These are phyloP conservation scores for Entomortierella chlamydospora DNA, from an alignment of 192 early-diverging fungal genomes.

Conservation along the genomic window DNA sequence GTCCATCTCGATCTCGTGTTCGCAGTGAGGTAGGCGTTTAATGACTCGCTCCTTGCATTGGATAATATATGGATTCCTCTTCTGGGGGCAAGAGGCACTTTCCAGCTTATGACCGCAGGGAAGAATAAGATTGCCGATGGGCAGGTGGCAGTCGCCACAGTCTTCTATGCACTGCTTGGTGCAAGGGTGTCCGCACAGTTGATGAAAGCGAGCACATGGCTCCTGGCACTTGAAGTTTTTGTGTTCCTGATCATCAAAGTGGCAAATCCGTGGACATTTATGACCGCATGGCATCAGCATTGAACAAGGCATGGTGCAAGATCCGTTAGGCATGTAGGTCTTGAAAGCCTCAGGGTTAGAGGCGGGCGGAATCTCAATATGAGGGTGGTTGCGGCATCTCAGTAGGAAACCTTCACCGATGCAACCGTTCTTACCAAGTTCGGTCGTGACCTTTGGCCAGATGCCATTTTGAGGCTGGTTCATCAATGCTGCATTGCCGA, in stretches of 20 bases:
- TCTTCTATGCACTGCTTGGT: too few relatives aligned
- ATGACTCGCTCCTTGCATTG: too few relatives aligned
- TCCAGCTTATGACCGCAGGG: too few relatives aligned
- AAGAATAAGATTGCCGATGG: too few relatives aligned
- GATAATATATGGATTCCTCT: too few relatives aligned
- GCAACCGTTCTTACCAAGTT: slow-evolving; percentile 33
- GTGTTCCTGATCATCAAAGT: slow-evolving; percentile 62
- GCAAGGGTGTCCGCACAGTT: slow-evolving; percentile 54
- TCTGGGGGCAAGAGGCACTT: too few relatives aligned
- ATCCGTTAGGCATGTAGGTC: slow-evolving; percentile 60
- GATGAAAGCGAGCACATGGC: slow-evolving; percentile 55
- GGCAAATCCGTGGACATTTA: slow-evolving; percentile 53
- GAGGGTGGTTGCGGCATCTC: slow-evolving; percentile 59
- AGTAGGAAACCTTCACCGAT: slow-evolving; percentile 60
- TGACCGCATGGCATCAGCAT: slow-evolving; percentile 64
- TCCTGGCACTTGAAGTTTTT: slow-evolving; percentile 53
- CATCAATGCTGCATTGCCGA: slow-evolving; percentile 62
- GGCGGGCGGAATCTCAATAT: slow-evolving; percentile 35
- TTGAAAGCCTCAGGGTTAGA: slow-evolving; percentile 37
- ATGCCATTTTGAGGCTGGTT: slow-evolving; percentile 26
- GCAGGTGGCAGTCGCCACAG: too few relatives aligned
- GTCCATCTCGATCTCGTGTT: too few relatives aligned
- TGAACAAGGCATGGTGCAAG: slow-evolving; percentile 59
- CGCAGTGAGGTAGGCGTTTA: too few relatives aligned
- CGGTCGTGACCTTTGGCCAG: slow-evolving; percentile 57